Evolutionary conservation across 495 filamentous ascomycete genomes (phyloP).

Genomic region (Neurospora sp.): DNA sequence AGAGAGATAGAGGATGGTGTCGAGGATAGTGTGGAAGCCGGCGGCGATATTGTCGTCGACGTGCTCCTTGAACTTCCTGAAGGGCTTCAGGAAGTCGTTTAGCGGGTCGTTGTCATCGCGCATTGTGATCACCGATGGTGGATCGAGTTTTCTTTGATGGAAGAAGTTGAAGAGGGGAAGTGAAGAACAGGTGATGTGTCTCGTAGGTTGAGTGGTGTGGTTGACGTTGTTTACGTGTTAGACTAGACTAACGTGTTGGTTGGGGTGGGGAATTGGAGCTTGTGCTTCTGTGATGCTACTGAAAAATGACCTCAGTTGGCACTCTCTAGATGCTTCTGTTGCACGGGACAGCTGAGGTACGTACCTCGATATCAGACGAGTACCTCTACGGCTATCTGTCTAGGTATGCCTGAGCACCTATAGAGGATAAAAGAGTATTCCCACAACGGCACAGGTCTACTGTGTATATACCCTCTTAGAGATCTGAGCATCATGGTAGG

Average conservation of each 20-base stretch:
- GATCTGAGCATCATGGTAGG: neutral
- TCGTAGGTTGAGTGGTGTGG: neutral
- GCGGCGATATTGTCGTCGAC: conserved; percentile 27
- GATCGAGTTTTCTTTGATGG: neutral
- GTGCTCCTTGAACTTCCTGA: conserved; percentile 35
- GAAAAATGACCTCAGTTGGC: neutral
- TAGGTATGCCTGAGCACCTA: neutral
- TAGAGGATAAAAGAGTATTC: neutral
- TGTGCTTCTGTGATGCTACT: neutral
- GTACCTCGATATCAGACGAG: neutral
- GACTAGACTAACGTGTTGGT: too few relatives aligned
- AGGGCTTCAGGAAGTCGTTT: conserved; percentile 22
- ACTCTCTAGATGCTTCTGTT: neutral
- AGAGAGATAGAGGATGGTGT: neutral
- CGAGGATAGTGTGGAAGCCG: conserved; percentile 24
- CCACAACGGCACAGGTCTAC: neutral
- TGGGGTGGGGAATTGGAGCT: neutral
- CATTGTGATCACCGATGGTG: neutral
- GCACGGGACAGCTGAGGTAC: neutral
- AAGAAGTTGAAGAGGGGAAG: neutral
- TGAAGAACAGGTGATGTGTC: neutral
- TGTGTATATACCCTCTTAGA: neutral
- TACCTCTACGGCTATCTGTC: neutral
- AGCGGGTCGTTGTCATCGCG: neutral
- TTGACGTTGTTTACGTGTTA: neutral